A percentile compares a stretch with the other conserved stretches of the same genome.
These are phyloP conservation scores for Centrapalus pauciflorus DNA, from an alignment of 129 eudicot genomes.

Conservation along the genomic window DNA sequence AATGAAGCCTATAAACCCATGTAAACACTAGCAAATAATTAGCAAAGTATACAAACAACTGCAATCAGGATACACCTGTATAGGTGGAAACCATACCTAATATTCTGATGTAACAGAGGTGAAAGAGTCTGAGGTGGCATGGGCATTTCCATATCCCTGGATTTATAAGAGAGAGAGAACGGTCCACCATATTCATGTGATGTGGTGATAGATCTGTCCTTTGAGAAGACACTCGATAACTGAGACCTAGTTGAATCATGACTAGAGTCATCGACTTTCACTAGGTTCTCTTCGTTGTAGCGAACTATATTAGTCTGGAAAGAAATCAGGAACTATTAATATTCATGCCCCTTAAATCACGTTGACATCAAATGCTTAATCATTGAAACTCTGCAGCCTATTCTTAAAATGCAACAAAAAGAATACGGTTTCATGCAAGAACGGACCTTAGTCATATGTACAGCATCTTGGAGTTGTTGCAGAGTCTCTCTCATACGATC, in stretches of 20 bases:
- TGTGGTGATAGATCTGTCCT: slow-evolving; percentile 27
- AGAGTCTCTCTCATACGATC: slow-evolving; percentile 75
- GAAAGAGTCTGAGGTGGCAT: slow-evolving; percentile 95
- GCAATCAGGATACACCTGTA: not conserved
- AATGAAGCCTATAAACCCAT: not conserved
- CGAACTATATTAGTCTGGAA: slow-evolving; percentile 82
- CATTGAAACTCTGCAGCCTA: not conserved
- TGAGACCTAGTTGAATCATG: slow-evolving; percentile 36
- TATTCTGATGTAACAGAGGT: slow-evolving; percentile 51
- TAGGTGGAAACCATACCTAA: slow-evolving; percentile 44
- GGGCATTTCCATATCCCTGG: slow-evolving; percentile 71
- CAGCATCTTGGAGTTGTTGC: slow-evolving; percentile 94
- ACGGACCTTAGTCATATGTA: slow-evolving; percentile 84
- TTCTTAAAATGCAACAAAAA: not conserved
- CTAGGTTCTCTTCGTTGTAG: slow-evolving; percentile 61
- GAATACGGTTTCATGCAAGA: not conserved
- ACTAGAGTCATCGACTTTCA: slow-evolving; percentile 48
- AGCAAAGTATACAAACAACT: no score
- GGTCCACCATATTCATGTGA: slow-evolving; percentile 35
- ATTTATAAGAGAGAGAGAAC: slow-evolving; percentile 36
- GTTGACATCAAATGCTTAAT: not conserved
- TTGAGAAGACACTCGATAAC: slow-evolving; percentile 27
- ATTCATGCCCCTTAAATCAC: not conserved
- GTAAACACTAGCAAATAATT: not conserved
- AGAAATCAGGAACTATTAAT: slow-evolving; percentile 10